Percentiles rank a stretch among this genome's conserved stretches.
These are phyloP conservation scores for Clathrospora elynae DNA, from an alignment of 2,329 filamentous ascomycete genomes.

Conservation along the genomic window DNA sequence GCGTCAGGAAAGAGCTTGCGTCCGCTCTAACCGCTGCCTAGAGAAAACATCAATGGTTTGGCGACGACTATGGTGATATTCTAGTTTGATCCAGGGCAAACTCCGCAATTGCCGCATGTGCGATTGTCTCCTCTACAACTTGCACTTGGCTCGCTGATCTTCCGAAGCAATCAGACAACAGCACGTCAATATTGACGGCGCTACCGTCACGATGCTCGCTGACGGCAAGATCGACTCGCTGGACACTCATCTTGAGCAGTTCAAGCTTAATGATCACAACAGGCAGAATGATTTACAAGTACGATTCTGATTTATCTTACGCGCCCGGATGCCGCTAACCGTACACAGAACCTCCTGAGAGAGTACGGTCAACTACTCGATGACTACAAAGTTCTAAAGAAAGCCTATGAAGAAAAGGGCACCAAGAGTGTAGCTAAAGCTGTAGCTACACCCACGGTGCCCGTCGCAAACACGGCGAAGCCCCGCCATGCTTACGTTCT, in stretches of 20 bases:
- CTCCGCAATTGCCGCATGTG: background rate
- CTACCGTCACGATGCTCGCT: conserved; percentile 25
- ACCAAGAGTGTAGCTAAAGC: conserved; percentile 46
- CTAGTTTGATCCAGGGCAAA: background rate
- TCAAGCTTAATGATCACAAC: conserved; percentile 30
- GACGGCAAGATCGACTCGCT: conserved; percentile 34
- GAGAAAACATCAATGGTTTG: conserved; percentile 1
- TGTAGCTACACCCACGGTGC: conserved; percentile 18
- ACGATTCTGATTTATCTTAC: conserved; percentile 1
- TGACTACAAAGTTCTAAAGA: conserved; percentile 61
- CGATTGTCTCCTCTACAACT: background rate
- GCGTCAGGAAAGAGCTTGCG: background rate
- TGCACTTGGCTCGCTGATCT: background rate
- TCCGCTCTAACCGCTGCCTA: background rate
- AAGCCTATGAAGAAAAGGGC: conserved; percentile 62
- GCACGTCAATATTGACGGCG: conserved; percentile 2
- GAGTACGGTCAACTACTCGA: conserved; percentile 56
- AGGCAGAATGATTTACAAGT: conserved; percentile 30
- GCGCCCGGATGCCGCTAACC: conserved; percentile 13
- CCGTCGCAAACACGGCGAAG: conserved; percentile 23
- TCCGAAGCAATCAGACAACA: background rate
- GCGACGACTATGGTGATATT: background rate
- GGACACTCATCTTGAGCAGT: conserved; percentile 37
- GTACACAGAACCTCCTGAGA: conserved; percentile 39
- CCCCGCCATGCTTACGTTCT: conserved; percentile 63